These are phyloP conservation scores for Fraxinus floribunda DNA, from an alignment of 305 asterid genomes.

Conservation along the genomic window DNA sequence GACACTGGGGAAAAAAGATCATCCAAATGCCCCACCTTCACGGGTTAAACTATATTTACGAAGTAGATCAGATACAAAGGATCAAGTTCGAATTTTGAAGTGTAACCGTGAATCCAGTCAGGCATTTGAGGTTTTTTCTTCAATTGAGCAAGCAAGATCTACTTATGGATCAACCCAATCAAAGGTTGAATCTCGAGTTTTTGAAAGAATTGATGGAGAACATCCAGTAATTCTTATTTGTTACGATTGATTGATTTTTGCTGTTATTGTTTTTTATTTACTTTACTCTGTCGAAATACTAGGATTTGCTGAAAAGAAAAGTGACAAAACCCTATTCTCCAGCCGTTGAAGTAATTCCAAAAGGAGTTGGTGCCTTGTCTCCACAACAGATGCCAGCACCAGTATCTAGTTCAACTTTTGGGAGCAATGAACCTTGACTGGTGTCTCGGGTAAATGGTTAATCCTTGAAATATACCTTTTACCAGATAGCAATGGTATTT, in stretches of 20 bases:
- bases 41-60: conserved; percentile 66
- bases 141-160: conserved; percentile 81
- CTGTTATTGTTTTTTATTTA: not conserved
- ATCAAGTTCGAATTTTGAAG: conserved; percentile 73
- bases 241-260: not conserved
- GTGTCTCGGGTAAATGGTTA: not conserved
- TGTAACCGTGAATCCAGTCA: conserved; percentile 74
- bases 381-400: conserved; percentile 78
- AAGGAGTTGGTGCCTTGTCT: conserved; percentile 52
- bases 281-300: conserved; percentile 22
- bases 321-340: conserved; percentile 89
- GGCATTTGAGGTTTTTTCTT: conserved; percentile 76
- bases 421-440: conserved; percentile 56
- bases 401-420: conserved; percentile 64
- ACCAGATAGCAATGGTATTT: not conserved
- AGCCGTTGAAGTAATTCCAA: conserved; percentile 38
- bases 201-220: not conserved
- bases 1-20: conserved; percentile 84
- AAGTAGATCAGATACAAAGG: conserved; percentile 74
- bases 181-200: conserved; percentile 46
- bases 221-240: not conserved
- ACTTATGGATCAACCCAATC: conserved; percentile 63
- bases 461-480: not conserved
- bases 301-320: conserved; percentile 71
- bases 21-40: conserved; percentile 74